Evolutionary conservation across 2,329 filamentous ascomycete species (phyloP).

Genomic region (Aschersonia sp.): DNA sequence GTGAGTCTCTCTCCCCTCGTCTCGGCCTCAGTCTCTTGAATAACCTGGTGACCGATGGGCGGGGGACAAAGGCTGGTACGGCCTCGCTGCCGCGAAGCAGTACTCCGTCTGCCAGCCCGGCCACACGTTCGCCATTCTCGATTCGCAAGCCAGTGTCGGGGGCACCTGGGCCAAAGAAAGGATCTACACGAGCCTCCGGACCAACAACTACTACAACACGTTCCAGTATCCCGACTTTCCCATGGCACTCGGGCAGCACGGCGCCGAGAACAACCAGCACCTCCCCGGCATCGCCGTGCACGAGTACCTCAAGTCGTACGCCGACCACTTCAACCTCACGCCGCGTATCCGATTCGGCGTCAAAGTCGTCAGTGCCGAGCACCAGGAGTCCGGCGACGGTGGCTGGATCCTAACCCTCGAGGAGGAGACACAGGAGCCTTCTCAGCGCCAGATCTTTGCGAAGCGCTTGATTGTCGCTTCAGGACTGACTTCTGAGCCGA

Average conservation of each 20-base stretch:
- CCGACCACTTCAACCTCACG: slow-evolving; percentile 24
- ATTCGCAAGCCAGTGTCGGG: slow-evolving; percentile 41
- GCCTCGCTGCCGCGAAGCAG: slow-evolving; percentile 46
- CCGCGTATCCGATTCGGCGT: slow-evolving; percentile 23
- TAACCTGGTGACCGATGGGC: not conserved
- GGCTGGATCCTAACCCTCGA: slow-evolving; percentile 25
- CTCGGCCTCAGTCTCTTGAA: not conserved
- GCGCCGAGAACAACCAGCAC: slow-evolving; percentile 27
- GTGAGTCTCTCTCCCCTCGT: slow-evolving; percentile 19
- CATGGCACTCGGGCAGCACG: slow-evolving; percentile 42
- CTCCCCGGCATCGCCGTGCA: slow-evolving; percentile 32
- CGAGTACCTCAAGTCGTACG: slow-evolving; percentile 32
- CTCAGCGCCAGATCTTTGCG: slow-evolving; percentile 15
- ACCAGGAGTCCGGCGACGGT: slow-evolving; percentile 17
- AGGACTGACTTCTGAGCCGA: slow-evolving; percentile 32
- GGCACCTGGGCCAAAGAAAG: slow-evolving; percentile 57
- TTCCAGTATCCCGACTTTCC: slow-evolving; percentile 65
- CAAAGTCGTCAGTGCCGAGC: slow-evolving; percentile 27
- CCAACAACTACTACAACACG: slow-evolving; percentile 60
- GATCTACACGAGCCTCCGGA: slow-evolving; percentile 54
- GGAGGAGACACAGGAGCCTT: not conserved
- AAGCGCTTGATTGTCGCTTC: slow-evolving; percentile 38
- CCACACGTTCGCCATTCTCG: slow-evolving; percentile 42
- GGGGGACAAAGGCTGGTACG: slow-evolving; percentile 22
- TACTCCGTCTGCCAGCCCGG: slow-evolving; percentile 43